Conservation (phyloP, 805 yeast species). For the Lipomyces chichibuensis region DNA sequence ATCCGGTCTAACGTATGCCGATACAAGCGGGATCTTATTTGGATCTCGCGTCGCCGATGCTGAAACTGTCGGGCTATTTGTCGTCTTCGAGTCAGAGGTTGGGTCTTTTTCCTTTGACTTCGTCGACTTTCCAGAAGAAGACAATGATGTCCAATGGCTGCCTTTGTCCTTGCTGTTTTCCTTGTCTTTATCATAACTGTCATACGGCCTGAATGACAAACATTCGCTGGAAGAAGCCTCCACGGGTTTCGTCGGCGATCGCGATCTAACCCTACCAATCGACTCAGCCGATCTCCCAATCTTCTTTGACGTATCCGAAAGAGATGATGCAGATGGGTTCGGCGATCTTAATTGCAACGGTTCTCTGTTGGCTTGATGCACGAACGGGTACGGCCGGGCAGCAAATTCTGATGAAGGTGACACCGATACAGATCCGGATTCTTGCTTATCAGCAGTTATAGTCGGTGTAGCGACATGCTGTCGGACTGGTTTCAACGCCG, state of each 20-base stretch:
- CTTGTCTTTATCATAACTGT: neutral
- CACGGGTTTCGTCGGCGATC: neutral
- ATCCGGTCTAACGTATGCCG: slow-evolving; percentile 31
- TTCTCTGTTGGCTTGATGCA: neutral
- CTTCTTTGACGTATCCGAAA: neutral
- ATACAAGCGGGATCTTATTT: slow-evolving; percentile 19
- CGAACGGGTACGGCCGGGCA: slow-evolving; percentile 24
- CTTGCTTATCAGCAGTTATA: neutral
- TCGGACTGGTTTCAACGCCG: neutral
- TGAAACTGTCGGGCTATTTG: neutral
- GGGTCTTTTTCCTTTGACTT: neutral
- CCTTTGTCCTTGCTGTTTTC: neutral
- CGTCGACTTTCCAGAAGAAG: neutral
- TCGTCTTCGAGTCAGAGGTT: neutral
- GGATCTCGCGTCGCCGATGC: slow-evolving; percentile 21
- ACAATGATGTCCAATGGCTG: neutral
- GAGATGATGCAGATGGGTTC: neutral
- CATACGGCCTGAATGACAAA: slow-evolving; percentile 4
- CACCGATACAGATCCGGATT: neutral
- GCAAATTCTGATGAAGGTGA: slow-evolving; percentile 18
- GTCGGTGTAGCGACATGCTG: neutral
- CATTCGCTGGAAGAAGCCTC: neutral
- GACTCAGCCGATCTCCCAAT: neutral
- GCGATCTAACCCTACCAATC: neutral
- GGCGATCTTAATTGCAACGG: neutral